phyloP scores from a whole-genome alignment of 768 basidiomycete genomes.

The Kwoniella sp. region DNA sequence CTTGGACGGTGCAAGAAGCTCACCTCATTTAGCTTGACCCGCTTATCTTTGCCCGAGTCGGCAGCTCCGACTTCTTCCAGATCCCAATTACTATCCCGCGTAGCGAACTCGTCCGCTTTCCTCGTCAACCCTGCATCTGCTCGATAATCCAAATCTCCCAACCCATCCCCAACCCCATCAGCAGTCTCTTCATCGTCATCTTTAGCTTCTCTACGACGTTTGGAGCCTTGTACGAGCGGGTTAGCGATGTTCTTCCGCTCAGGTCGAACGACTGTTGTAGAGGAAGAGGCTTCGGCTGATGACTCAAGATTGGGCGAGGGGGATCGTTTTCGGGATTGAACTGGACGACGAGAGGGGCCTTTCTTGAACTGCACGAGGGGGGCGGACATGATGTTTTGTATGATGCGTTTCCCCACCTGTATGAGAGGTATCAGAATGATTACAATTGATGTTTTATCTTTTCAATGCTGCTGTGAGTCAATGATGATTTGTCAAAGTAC shows the following conservation, averaged over 20 bases:
- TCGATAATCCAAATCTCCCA: conserved; percentile 62
- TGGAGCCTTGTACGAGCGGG: conserved; percentile 76
- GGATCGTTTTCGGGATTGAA: conserved; percentile 74
- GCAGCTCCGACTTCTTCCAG: conserved; percentile 72
- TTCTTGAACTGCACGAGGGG: conserved; percentile 81
- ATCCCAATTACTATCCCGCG: conserved; percentile 70
- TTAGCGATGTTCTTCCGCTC: conserved; percentile 68
- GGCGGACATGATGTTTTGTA: conserved; percentile 18
- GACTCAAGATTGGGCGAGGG: conserved; percentile 61
- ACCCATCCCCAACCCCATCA: conserved; percentile 39
- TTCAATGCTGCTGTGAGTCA: no score
- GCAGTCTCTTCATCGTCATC: conserved; percentile 56
- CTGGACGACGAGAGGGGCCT: conserved; percentile 76
- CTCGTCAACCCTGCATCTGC: conserved; percentile 57
- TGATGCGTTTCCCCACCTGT: no score
- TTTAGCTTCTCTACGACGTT: conserved; percentile 63
- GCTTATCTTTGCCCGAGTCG: conserved; percentile 73
- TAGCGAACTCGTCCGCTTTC: conserved; percentile 73
- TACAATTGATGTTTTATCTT: no score
- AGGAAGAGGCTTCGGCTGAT: conserved; percentile 30
- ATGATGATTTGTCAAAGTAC: no score
- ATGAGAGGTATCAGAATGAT: no score
- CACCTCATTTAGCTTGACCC: conserved; percentile 62
- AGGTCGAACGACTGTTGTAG: conserved; percentile 67
- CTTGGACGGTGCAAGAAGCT: conserved; percentile 11